Evolutionary conservation across 306 rosid species (phyloP), one percentile per base, ranked within the genome.

Genomic region (Cucurbita maxima): DNA sequence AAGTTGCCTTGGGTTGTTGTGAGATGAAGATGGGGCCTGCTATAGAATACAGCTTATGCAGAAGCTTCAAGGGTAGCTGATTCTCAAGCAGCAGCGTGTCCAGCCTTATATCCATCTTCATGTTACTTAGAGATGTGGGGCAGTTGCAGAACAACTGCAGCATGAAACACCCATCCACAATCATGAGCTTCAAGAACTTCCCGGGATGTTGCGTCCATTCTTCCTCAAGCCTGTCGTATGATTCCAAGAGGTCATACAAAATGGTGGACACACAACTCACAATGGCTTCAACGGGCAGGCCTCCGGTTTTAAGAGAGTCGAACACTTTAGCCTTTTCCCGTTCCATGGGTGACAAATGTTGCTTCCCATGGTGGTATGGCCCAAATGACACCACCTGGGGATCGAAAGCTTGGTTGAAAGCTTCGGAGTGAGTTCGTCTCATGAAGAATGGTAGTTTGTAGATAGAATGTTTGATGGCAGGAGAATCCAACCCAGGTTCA

Each of bases 11-110:
- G 47, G 11, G 9, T 3, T 41, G 36, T 67, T 0, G 3, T 30
- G 34, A 30, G 3, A 30, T 30, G 34, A 30, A 30, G 34, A 30
- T 30, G 2, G 34, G 20, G 45, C 38, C 4, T 15, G 1, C 1
- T 41, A 57, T 48, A 76, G 83, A 81, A 84, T 47, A 36, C 51
- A 88, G 71, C 19, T 36, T 54, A 34, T 76, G 63, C 19, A 86
- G 83, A 76, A 83, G 84, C 58, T 7, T 20, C 58, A 85, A 55
- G 3, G 91, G 89, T 14, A 89, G 13, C 53, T 89, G 96, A 76
- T 89, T 89, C 77, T 86, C 87, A 37, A 89, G 88, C 86, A 87
- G 75, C 55, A 83, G 76, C 87, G 87, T 89, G 61, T 87, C 91
- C 5, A 87, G 82, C 52, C 38, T 73, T 62, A 89, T 80, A 54